These are phyloP conservation scores for Pontederia crassipes DNA, from an alignment of 176 grass and related monocot genomes.

Conservation along the genomic window DNA sequence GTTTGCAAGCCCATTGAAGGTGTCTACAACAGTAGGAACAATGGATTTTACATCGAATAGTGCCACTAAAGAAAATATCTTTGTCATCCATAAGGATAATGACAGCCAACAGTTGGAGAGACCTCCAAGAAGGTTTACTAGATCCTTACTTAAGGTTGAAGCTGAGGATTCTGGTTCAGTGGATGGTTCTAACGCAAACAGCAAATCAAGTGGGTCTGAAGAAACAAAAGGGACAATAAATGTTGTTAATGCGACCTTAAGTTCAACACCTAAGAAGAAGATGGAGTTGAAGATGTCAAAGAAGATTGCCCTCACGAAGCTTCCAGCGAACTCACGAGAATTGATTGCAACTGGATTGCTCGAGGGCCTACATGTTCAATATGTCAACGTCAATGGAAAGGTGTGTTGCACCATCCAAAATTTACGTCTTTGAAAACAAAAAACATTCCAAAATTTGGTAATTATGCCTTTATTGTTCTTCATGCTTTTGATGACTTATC, in stretches of 20 bases:
- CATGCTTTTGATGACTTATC: too few relatives aligned
- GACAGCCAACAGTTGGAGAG: background rate
- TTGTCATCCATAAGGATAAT: background rate
- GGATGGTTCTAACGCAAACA: conserved; percentile 1
- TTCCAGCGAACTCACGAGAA: conserved; percentile 53
- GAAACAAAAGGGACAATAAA: conserved; percentile 1
- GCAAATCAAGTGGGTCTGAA: conserved; percentile 7
- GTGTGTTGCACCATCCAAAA: conserved; percentile 19
- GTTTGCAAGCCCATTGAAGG: conserved; percentile 44
- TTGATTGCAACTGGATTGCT: conserved; percentile 79
- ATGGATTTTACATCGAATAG: background rate
- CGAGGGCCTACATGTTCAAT: conserved; percentile 73
- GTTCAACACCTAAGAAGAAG: conserved; percentile 15
- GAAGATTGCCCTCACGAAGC: conserved; percentile 28
- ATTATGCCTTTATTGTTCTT: too few relatives aligned
- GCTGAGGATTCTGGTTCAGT: conserved; percentile 6
- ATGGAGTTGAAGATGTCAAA: conserved; percentile 56
- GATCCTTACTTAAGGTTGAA: conserved; percentile 9
- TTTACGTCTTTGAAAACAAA: background rate
- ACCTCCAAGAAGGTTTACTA: conserved; percentile 9
- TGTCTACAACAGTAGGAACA: background rate
- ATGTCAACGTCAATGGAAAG: conserved; percentile 51
- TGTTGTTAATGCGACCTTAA: background rate
- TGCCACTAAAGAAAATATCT: background rate
- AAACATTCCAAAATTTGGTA: too few relatives aligned